These are phyloP conservation scores for Wallacemonas rigidus DNA, from an alignment of 208 protist species.

Conservation along the genomic window DNA sequence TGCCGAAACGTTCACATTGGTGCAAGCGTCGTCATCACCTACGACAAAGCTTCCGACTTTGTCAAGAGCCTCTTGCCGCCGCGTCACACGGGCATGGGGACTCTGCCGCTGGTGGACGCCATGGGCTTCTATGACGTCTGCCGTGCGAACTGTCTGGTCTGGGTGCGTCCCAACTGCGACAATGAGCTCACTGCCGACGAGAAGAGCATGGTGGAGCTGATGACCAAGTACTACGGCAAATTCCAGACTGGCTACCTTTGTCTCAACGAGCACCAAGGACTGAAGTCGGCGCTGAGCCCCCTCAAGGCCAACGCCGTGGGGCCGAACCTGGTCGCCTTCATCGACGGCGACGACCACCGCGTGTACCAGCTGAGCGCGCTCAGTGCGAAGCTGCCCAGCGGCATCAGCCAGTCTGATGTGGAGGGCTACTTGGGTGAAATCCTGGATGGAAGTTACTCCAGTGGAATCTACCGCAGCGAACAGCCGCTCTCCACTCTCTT, in stretches of 20 bases:
- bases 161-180: slow-evolving; percentile 60
- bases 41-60: slow-evolving; percentile 60
- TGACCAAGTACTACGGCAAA: slow-evolving; percentile 52
- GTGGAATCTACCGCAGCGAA: slow-evolving; percentile 4
- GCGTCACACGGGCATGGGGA: slow-evolving; percentile 44
- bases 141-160: slow-evolving; percentile 71
- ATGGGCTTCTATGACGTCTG: slow-evolving; percentile 66
- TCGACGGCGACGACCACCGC: slow-evolving; percentile 62
- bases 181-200: slow-evolving; percentile 15
- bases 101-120: slow-evolving; percentile 43
- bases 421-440: slow-evolving; percentile 31
- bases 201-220: slow-evolving; percentile 27
- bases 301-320: slow-evolving; percentile 3
- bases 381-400: slow-evolving; percentile 25
- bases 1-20: slow-evolving; percentile 70
- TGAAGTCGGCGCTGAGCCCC: slow-evolving; percentile 27
- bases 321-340: slow-evolving; percentile 46
- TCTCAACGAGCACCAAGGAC: slow-evolving; percentile 42
- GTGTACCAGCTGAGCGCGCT: slow-evolving; percentile 39
- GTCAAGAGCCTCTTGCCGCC: slow-evolving; percentile 49
- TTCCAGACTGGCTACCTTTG: slow-evolving; percentile 77
- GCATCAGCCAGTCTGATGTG: slow-evolving; percentile 38
- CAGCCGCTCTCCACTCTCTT: slow-evolving; percentile 42
- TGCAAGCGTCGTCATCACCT: slow-evolving; percentile 56
- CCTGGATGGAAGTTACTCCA: slow-evolving; percentile 18